phyloP scores from a whole-genome alignment of 257 asterid species.

The Nicotiana tomentosiformis region DNA sequence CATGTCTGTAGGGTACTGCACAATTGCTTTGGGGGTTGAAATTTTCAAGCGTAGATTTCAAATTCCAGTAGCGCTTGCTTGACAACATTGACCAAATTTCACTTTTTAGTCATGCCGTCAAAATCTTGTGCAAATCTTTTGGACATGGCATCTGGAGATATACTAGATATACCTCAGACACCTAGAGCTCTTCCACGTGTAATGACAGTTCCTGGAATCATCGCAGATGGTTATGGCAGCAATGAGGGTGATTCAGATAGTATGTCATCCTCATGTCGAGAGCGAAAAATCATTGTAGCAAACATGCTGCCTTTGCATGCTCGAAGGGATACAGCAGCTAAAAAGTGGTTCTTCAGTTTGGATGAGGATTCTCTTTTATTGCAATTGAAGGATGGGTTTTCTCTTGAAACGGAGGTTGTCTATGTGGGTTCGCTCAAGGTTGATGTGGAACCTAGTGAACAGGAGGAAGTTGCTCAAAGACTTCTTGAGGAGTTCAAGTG shows the following conservation, averaged over 20 bases:
- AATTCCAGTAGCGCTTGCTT: not conserved
- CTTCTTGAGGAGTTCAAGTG: slow-evolving; percentile 76
- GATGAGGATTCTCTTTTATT: slow-evolving; percentile 73
- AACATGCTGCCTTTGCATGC: slow-evolving; percentile 78
- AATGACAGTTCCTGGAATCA: slow-evolving; percentile 68
- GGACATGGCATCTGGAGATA: slow-evolving; percentile 60
- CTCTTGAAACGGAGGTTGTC: slow-evolving; percentile 67
- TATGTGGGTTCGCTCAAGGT: slow-evolving; percentile 83
- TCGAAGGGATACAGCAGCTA: slow-evolving; percentile 49
- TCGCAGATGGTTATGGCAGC: slow-evolving; percentile 48
- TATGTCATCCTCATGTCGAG: slow-evolving; percentile 45
- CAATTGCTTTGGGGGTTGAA: not conserved
- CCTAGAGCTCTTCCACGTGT: slow-evolving; percentile 77
- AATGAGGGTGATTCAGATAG: slow-evolving; percentile 68
- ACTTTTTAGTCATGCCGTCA: slow-evolving; percentile 44
- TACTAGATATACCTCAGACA: slow-evolving; percentile 50
- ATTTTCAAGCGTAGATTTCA: not conserved
- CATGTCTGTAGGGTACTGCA: not conserved
- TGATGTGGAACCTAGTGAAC: slow-evolving; percentile 67
- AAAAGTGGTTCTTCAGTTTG: slow-evolving; percentile 58
- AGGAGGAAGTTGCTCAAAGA: slow-evolving; percentile 74
- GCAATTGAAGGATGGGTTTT: slow-evolving; percentile 79
- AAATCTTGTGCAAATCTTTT: slow-evolving; percentile 58
- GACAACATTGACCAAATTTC: slow-evolving; percentile 9
- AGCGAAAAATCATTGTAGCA: slow-evolving; percentile 71